These are phyloP conservation scores for Lindgomyces ingoldianus DNA, from an alignment of 495 filamentous ascomycete species.

Conservation along the genomic window DNA sequence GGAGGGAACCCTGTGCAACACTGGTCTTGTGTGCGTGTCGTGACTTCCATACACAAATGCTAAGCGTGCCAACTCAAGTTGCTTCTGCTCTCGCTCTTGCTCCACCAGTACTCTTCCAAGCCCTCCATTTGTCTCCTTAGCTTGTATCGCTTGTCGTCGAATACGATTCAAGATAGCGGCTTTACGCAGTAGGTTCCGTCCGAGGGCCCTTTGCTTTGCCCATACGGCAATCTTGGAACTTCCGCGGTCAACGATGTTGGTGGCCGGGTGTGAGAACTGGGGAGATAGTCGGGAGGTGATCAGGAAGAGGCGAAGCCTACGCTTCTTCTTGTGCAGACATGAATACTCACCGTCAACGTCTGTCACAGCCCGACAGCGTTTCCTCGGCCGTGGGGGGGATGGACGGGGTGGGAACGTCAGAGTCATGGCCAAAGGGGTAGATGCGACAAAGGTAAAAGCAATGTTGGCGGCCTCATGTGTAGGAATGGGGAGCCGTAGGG, in stretches of 20 bases:
- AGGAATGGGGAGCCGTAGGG: neutral
- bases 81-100: conserved; percentile 31
- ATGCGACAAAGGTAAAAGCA: conserved; percentile 23
- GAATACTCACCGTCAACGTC: conserved; percentile 63
- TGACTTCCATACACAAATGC: conserved; percentile 31
- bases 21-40: conserved; percentile 28
- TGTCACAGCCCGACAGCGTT: conserved; percentile 58
- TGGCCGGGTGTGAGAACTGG: conserved; percentile 67
- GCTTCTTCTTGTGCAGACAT: conserved; percentile 61
- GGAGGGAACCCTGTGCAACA: neutral
- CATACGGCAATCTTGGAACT: conserved; percentile 59
- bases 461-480: neutral
- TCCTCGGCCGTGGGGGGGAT: conserved; percentile 39
- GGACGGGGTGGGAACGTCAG: conserved; percentile 28
- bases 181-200: conserved; percentile 52
- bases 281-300: conserved; percentile 69
- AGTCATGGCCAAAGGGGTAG: conserved; percentile 12
- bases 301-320: conserved; percentile 61
- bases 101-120: conserved; percentile 19
- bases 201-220: conserved; percentile 47
- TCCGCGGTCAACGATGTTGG: conserved; percentile 65
- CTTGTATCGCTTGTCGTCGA: conserved; percentile 24
- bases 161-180: conserved; percentile 59
- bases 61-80: conserved; percentile 29
- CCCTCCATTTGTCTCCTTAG: conserved; percentile 39